Percentiles rank a stretch among this genome's conserved stretches.
Conservation (phyloP, 1,284 basidiomycete genomes). For the Takashimella koratensis region DNA sequence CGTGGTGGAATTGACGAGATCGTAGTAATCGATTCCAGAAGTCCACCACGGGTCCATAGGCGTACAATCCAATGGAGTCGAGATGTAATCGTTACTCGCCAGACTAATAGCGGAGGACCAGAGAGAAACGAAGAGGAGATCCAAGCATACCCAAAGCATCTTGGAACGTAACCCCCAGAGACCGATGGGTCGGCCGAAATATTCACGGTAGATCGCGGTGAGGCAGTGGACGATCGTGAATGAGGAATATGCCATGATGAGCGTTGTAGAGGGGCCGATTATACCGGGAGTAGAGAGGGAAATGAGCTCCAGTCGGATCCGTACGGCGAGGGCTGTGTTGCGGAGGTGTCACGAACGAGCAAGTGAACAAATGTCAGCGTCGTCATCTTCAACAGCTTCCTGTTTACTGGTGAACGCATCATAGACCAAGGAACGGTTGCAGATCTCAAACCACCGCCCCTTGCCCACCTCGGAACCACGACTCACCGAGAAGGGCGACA, state of each 20-base stretch:
- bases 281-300: constrained; percentile 44
- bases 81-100: constrained; percentile 55
- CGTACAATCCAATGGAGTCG: constrained; percentile 54
- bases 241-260: constrained; percentile 53
- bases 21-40: constrained; percentile 8
- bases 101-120: constrained; percentile 49
- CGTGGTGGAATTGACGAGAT: not conserved
- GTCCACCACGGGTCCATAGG: constrained; percentile 40
- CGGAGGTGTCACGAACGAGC: no score
- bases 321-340: constrained; percentile 47
- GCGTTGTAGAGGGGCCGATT: constrained; percentile 54
- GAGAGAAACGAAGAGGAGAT: constrained; percentile 53
- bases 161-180: constrained; percentile 54
- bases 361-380: not conserved
- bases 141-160: constrained; percentile 50
- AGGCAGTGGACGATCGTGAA: constrained; percentile 53
- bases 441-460: no score
- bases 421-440: no score
- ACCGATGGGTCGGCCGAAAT: constrained; percentile 56
- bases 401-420: no score
- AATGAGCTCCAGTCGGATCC: constrained; percentile 46
- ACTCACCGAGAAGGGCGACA: constrained; percentile 47
- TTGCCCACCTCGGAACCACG: no score
- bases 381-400: not conserved
- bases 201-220: constrained; percentile 52